Evolutionary conservation across 495 filamentous ascomycete species (phyloP), one percentile per base, ranked within the genome.

Genomic region (Venustampulla echinocandica): DNA sequence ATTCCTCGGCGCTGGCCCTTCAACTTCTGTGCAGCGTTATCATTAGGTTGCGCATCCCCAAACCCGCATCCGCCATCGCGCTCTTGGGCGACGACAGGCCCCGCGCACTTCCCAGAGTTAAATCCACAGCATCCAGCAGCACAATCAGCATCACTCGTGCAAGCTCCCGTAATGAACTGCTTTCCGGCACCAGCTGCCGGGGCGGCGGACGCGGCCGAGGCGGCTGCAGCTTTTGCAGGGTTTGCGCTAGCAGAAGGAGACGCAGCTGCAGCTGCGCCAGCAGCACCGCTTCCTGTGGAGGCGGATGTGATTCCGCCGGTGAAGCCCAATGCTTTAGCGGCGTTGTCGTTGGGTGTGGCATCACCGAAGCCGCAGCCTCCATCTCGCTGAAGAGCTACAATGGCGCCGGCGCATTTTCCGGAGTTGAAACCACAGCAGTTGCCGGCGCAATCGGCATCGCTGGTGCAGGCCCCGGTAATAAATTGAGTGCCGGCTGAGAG

Each of bases 131-230:
- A 71, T 4, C 54, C 53, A 0, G 59, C 63, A 2, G 56, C 63
- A 23, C 68, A 71, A 47, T 69, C 65, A 13, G 64, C 65, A 1
- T 50, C 56, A 14, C 56, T 59, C 5, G 58, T 53, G 49, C 68
- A 71, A 14, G 63, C 56, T 2, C 66, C 68, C 13, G 64, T 66
- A 56, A 71, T 69, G 58, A 69, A 69, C 50, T 69, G 67, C 1
- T n/a, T 33, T 5, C 61, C 65, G 7, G 36, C 19, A 37, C 60
- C 63, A 41, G 60, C 60, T 34, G 47, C 62, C 15, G 40, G 40
- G 11, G 10, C 37, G 7, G 10, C 17, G 37, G 15, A 6, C 19
- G 21, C 6, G 28, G 40, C 9, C 1, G 41, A 11, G 4, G 56
- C 30, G 11, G 41, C 10, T 10, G 19, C 13, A 18, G 19, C 23